Percentiles rank a stretch among this genome's conserved stretches.
Evolutionary conservation across 225 moss, liverwort and hornwort genomes (phyloP).

Genomic region (Ulota crispa): DNA sequence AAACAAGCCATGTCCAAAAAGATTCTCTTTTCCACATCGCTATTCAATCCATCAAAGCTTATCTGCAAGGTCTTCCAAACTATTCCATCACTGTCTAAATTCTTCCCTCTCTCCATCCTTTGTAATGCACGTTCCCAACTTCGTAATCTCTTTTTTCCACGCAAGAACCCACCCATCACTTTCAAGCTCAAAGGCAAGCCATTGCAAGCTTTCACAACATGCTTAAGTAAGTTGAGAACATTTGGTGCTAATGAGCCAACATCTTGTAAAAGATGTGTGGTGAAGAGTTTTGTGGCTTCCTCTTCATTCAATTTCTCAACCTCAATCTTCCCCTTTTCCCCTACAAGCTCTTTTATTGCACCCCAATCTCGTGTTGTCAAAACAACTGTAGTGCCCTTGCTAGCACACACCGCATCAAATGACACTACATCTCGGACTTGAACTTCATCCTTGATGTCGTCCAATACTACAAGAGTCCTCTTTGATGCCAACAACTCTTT

Average conservation of each 20-base stretch:
- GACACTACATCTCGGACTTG: not conserved
- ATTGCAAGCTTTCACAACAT: not conserved
- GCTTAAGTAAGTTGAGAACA: not conserved
- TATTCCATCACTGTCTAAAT: not conserved
- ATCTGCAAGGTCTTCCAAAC: not conserved
- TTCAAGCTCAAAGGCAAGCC: not conserved
- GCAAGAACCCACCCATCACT: not conserved
- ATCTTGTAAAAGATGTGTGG: not conserved
- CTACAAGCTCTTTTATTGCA: not conserved
- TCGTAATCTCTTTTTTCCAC: not conserved
- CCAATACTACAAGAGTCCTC: not conserved
- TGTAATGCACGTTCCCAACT: too few species aligned
- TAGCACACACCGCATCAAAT: not conserved
- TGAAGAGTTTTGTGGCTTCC: not conserved
- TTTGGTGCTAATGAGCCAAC: not conserved
- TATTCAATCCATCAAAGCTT: not conserved
- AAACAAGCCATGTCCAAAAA: not conserved
- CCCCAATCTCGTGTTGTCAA: not conserved
- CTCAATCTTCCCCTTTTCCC: not conserved
- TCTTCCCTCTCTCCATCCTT: too few species aligned
- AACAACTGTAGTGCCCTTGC: not conserved
- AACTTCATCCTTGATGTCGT: not conserved
- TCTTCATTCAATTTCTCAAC: not conserved
- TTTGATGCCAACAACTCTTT: fast-evolving
- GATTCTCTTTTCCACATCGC: not conserved